Evolutionary conservation across 345 rosid genomes (phyloP), one percentile per base, ranked within the genome.

Genomic region (Citrus hindsii): DNA sequence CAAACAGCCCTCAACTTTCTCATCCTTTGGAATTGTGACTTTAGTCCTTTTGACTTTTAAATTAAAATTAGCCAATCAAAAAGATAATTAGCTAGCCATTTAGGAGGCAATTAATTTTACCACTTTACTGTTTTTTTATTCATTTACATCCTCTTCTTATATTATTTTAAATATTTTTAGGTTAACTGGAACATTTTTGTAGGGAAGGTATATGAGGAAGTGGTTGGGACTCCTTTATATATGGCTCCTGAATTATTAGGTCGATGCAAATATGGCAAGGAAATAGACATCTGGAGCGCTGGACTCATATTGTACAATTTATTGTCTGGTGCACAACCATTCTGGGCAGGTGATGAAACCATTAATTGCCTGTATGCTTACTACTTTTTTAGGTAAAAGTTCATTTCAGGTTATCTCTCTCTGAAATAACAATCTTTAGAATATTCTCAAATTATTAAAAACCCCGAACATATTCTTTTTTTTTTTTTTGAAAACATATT

Each of bases 241-340:
- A 93, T 94, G 61, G 95, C 98, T 80, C 98, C 98, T 59, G 97
- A 94, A 82, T 92, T 94, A 9, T 77, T 94, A 62, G 14, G 2
- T 42, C 73, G 60, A 22, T 90, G 95, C 12, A 88, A 76, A 75
- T 93, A 92, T 56, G 97, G 98, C 48, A 91, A 93, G 83, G 97
- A 93, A 84, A 79, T 82, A 24, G 97, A 94, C 73, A 83, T 92
- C 46, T 94, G 98, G 98, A 93, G 97, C 84, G 98, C 94, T 32
- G 98, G 95, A 79, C 82, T 92, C 55, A 90, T 94, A 28, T 65
- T 92, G 33, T 93, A 93, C 74, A 94, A 93, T 77, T 89, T 94
- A 61, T 95, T 95, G 80, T 88, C 95, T 63, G 97, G 97, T 32
- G 97, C 92, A 38, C 98, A 97, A 37, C 99, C 99, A 21, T 93